Evolutionary conservation across 176 grass and related monocot genomes (phyloP).

Genomic region (Puccinellia tenuiflora): DNA sequence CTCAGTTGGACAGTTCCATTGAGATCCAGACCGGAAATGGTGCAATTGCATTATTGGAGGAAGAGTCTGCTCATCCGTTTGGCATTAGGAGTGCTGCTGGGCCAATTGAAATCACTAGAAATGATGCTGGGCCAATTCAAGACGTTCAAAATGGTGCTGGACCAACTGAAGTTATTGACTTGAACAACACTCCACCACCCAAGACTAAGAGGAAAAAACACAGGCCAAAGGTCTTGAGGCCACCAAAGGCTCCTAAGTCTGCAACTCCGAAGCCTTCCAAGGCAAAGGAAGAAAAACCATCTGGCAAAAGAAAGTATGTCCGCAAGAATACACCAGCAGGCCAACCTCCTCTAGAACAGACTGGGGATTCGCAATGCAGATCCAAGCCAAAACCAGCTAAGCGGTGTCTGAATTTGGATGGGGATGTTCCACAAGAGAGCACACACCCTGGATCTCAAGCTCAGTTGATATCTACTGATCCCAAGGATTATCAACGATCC

Average conservation of each 20-base stretch:
- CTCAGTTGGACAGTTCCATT: slow-evolving; percentile 10
- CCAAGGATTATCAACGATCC: slow-evolving; percentile 1
- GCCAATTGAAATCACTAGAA: background rate
- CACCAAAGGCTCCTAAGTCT: slow-evolving; percentile 32
- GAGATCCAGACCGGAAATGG: background rate
- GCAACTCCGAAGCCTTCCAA: slow-evolving; percentile 43
- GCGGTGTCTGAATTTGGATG: slow-evolving; percentile 48
- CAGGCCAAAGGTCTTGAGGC: slow-evolving; percentile 62
- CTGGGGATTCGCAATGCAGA: background rate
- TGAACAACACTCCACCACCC: slow-evolving; percentile 57
- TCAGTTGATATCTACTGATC: background rate
- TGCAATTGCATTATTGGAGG: slow-evolving; percentile 3
- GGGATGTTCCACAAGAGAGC: slow-evolving; percentile 29
- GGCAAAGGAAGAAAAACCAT: slow-evolving; percentile 33
- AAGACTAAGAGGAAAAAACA: slow-evolving; percentile 60
- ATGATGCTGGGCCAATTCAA: slow-evolving; percentile 5
- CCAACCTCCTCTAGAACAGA: slow-evolving; percentile 20
- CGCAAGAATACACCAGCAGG: slow-evolving; percentile 36
- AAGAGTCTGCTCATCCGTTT: slow-evolving; percentile 4
- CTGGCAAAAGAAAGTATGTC: slow-evolving; percentile 76
- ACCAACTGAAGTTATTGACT: slow-evolving; percentile 50
- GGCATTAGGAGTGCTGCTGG: background rate
- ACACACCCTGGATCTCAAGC: slow-evolving; percentile 4
- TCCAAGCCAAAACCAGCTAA: slow-evolving; percentile 29
- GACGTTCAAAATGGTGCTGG: background rate